Base-by-base conservation (phyloP, 1,284 basidiomycete genomes). In the Malassezia yamatoensis region DNA sequence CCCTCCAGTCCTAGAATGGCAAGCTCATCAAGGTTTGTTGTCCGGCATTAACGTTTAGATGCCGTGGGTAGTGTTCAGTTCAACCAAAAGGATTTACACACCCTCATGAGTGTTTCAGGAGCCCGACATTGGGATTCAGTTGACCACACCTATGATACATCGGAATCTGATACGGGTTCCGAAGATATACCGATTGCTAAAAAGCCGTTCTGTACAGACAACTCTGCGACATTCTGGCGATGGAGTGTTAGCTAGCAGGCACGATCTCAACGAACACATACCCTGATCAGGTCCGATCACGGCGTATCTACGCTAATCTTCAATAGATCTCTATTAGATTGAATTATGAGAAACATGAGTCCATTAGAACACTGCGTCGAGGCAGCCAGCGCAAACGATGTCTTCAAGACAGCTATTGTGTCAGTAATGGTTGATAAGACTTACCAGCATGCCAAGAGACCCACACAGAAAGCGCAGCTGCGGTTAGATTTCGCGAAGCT, bases 361-460 rank as follows among this genome's bases (percentile, higher is more conserved):
- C 11, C 9, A 13, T 58, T 58, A 58, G 51, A 58, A 58, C 29
- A 58, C 33, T n/a, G 46, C 37, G 36, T 58, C 55, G 20, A 58
- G 51, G 46, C 55, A 58, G 46, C 55, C 55, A n/a, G 51, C 55
- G 38, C 55, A 58, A 21, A 58, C 24, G n/a, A 58, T 58, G 51
- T 58, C 55, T 21, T 58, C 55, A 32, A 58, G 55, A 49, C 55
- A 49, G 47, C 54, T 56, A 35, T 7, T 29, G 29, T 18, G 48
- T 55, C 29, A 51, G 49, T 46, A 20, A 48, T 8, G n/a, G 8
- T 41, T 5, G 39, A 16, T 41, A 2, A 2, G 39, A 57, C 54
- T 34, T 48, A 57, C 54, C 55, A 58, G 45, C 55, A 58, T 21
- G 55, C 55, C 21, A 58, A 51, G 5, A 52, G 12, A 45, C 55